Evolutionary conservation across 345 rosid species (phyloP).

Genomic region (Eucalyptus erythrocorys): DNA sequence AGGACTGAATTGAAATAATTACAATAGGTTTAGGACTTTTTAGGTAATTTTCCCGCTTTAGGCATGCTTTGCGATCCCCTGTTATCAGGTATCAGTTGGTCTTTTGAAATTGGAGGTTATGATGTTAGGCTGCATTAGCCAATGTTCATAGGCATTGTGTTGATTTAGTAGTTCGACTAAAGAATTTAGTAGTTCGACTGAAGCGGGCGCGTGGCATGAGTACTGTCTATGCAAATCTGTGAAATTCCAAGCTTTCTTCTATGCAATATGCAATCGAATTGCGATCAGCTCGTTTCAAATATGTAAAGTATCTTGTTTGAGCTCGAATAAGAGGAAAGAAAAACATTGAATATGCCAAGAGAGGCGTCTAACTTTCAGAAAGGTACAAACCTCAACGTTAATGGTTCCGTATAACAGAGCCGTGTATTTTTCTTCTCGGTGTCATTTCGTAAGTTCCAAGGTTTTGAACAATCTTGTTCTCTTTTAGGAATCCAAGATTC

Average conservation of each 20-base stretch:
- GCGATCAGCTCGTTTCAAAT: neutral
- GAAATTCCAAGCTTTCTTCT: neutral
- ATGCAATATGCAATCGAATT: neutral
- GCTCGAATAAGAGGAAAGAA: neutral
- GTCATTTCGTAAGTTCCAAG: neutral
- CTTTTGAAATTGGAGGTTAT: too few relatives aligned
- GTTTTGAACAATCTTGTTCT: neutral
- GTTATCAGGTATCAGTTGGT: too few relatives aligned
- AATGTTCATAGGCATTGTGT: neutral
- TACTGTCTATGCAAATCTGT: neutral
- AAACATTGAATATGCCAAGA: neutral
- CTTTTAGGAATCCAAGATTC: neutral
- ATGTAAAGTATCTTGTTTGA: neutral
- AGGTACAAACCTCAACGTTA: neutral
- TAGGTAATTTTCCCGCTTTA: too few relatives aligned
- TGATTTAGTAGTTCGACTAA: too few relatives aligned
- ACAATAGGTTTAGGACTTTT: too few relatives aligned
- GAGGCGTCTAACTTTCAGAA: neutral
- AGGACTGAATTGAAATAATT: too few relatives aligned
- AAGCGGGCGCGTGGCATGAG: neutral
- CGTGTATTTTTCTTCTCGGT: neutral
- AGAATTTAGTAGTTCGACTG: neutral
- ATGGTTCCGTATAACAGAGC: neutral
- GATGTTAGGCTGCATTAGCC: neutral
- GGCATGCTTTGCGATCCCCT: too few relatives aligned